These are phyloP conservation scores for Pisolithus tinctorius DNA, from an alignment of 768 basidiomycete species.

Conservation along the genomic window DNA sequence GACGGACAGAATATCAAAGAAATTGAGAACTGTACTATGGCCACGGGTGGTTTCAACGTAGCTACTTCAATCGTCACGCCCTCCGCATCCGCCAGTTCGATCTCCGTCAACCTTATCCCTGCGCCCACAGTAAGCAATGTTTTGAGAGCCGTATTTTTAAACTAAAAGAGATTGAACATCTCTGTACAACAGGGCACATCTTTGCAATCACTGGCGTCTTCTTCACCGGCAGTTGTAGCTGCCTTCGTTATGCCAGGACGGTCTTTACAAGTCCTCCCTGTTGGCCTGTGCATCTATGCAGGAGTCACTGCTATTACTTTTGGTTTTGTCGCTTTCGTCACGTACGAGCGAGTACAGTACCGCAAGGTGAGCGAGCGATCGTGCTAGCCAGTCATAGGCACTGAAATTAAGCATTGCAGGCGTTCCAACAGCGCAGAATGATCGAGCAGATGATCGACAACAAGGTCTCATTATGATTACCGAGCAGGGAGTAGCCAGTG, in stretches of 20 bases:
- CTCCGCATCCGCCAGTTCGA: slow-evolving; percentile 4
- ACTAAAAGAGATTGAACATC: neutral
- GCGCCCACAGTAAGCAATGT: slow-evolving; percentile 15
- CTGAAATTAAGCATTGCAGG: slow-evolving; percentile 30
- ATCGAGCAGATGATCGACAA: slow-evolving; percentile 39
- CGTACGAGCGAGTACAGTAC: slow-evolving; percentile 82
- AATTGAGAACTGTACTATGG: slow-evolving; percentile 45
- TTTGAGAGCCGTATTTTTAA: neutral
- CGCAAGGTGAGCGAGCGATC: slow-evolving; percentile 52
- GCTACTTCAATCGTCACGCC: slow-evolving; percentile 9
- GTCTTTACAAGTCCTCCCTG: slow-evolving; percentile 66
- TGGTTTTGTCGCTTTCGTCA: slow-evolving; percentile 76
- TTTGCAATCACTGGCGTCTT: slow-evolving; percentile 24
- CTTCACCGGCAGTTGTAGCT: slow-evolving; percentile 20
- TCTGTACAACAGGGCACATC: slow-evolving; percentile 18
- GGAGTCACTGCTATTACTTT: slow-evolving; percentile 82
- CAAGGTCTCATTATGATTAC: neutral
- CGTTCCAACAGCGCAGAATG: slow-evolving; percentile 68
- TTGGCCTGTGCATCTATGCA: slow-evolving; percentile 79
- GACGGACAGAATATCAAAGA: slow-evolving; percentile 48
- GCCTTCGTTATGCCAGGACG: slow-evolving; percentile 67
- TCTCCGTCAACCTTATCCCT: slow-evolving; percentile 13
- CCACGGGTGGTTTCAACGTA: slow-evolving; percentile 16
- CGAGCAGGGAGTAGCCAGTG: no score
- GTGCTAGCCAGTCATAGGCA: neutral